These are phyloP conservation scores for Setomelanomma holmii DNA, from an alignment of 2,329 filamentous ascomycete genomes.

Conservation along the genomic window DNA sequence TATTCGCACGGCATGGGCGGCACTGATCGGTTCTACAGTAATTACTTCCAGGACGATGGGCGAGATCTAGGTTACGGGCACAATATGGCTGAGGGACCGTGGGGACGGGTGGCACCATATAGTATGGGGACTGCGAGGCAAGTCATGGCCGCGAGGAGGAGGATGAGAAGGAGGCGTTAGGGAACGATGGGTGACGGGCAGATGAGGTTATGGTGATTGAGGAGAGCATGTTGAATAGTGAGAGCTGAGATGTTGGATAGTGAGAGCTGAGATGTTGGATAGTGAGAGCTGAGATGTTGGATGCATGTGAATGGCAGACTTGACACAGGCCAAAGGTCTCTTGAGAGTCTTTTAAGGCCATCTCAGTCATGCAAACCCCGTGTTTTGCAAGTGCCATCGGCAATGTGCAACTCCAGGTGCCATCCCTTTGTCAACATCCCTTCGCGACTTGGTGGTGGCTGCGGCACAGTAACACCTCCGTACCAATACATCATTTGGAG, in stretches of 20 bases:
- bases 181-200: too few species aligned
- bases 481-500: neutral
- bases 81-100: neutral
- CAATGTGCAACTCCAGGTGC: too few species aligned
- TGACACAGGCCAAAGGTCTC: too few species aligned
- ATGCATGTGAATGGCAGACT: neutral
- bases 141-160: too few species aligned
- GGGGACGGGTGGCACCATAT: neutral
- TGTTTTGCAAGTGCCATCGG: neutral
- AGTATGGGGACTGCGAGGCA: too few species aligned
- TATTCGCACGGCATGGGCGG: constrained; percentile 1
- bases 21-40: neutral
- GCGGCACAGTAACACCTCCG: neutral
- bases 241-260: too few species aligned
- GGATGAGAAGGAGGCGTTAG: too few species aligned
- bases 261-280: neutral
- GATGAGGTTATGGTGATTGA: too few species aligned
- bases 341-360: too few species aligned
- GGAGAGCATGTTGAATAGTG: too few species aligned
- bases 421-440: neutral
- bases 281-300: neutral
- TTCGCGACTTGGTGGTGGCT: neutral
- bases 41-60: neutral
- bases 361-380: too few species aligned
- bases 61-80: neutral